Percentiles rank a stretch among this genome's conserved stretches.
Conservation (phyloP, 139 green algal species). For the Tetradesmus lagerheimii region DNA sequence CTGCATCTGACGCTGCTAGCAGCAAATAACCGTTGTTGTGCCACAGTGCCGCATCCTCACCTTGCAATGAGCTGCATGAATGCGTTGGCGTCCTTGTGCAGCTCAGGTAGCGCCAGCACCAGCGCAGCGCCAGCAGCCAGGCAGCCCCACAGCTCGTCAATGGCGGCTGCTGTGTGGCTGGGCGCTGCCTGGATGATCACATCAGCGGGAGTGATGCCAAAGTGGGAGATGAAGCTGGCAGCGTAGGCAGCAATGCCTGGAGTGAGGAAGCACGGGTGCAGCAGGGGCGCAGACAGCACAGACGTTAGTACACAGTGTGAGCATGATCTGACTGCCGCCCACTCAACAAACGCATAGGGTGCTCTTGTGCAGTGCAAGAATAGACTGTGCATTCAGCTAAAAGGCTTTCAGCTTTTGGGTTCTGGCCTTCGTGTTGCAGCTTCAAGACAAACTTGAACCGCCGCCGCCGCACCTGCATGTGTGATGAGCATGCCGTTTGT, state of each 20-base stretch:
- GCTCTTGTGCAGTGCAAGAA: too few relatives aligned
- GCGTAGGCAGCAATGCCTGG: neutral
- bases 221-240: neutral
- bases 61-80: slow-evolving; percentile 14
- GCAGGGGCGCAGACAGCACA: neutral
- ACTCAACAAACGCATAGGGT: too few relatives aligned
- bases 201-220: neutral
- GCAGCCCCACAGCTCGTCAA: slow-evolving; percentile 11
- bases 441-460: too few relatives aligned
- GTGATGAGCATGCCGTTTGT: neutral
- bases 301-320: too few relatives aligned
- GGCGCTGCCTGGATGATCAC: neutral
- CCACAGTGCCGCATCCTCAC: neutral
- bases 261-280: neutral
- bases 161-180: neutral
- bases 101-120: slow-evolving; percentile 8
- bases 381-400: too few relatives aligned
- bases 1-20: too few relatives aligned
- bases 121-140: neutral
- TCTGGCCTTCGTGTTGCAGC: too few relatives aligned
- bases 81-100: neutral
- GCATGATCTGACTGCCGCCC: too few relatives aligned
- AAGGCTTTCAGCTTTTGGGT: too few relatives aligned
- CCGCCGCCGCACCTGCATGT: neutral
- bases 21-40: too few relatives aligned